These are phyloP conservation scores for Pholiota conissans DNA, from an alignment of 768 basidiomycete species.

Conservation along the genomic window DNA sequence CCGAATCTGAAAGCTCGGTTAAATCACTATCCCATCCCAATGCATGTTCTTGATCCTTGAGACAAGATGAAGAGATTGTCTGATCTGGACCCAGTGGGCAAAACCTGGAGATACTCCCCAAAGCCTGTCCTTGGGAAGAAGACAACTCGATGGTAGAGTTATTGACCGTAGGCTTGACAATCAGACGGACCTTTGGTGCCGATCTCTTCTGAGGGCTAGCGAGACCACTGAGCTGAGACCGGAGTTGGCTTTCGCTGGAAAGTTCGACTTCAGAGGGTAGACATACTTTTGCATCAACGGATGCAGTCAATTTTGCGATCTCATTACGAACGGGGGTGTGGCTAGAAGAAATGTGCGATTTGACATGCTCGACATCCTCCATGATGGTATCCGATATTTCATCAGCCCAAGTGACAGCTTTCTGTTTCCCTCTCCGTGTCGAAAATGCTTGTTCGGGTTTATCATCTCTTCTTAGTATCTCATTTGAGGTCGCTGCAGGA, in stretches of 20 bases:
- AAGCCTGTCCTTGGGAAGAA: neutral
- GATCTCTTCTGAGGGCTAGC: neutral
- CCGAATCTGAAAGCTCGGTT: constrained; percentile 28
- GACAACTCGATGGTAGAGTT: neutral
- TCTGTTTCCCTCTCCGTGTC: constrained; percentile 16
- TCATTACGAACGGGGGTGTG: neutral
- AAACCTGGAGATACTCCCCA: neutral
- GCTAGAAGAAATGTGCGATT: too few species aligned
- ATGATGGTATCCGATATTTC: constrained; percentile 4
- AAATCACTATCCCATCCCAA: constrained; percentile 35
- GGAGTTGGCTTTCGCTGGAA: too few species aligned
- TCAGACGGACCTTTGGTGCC: neutral
- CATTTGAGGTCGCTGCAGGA: neutral
- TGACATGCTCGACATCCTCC: neutral
- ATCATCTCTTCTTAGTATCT: neutral
- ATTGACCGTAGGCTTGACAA: neutral
- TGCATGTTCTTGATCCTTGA: neutral
- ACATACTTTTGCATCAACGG: too few species aligned
- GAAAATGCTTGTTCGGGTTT: neutral
- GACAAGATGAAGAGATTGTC: neutral
- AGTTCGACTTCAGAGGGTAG: neutral
- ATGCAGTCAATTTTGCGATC: too few species aligned
- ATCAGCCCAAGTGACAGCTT: constrained; percentile 38
- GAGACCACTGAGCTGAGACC: neutral
- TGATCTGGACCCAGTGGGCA: neutral